A percentile compares a stretch with the other conserved stretches of the same genome.
Conservation (phyloP, 2,329 filamentous ascomycete species). For the Mollisia scopiformis region DNA sequence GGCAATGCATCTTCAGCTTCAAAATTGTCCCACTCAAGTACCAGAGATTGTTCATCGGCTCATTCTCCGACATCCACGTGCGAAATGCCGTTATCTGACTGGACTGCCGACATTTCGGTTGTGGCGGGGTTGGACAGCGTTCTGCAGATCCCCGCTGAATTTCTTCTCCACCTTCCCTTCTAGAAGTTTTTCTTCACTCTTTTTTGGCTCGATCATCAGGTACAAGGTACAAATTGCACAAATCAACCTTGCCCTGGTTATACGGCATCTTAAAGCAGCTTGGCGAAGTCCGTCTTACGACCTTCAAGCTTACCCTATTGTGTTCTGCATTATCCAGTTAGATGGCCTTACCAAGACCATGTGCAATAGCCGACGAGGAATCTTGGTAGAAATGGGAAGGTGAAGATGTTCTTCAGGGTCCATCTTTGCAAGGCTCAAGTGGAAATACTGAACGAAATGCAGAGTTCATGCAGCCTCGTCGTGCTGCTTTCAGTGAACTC, state of each 20-base stretch:
- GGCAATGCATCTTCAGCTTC: neutral
- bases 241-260: neutral
- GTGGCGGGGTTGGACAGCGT: neutral
- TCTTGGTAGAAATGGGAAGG: neutral
- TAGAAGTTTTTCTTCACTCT: neutral
- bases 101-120: slow-evolving; percentile 2
- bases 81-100: neutral
- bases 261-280: slow-evolving; percentile 7
- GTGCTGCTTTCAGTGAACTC: neutral
- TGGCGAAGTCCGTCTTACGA: neutral
- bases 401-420: neutral
- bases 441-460: neutral
- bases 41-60: neutral
- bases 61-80: neutral
- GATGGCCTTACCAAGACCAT: neutral
- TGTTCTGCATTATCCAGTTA: slow-evolving; percentile 2
- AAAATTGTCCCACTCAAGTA: neutral
- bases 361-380: neutral
- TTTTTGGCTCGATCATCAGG: slow-evolving; percentile 4
- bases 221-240: neutral
- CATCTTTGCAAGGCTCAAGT: neutral
- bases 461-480: neutral
- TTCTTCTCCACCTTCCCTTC: neutral
- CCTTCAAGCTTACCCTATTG: neutral
- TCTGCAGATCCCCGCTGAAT: neutral